phyloP scores from a whole-genome alignment of 1,284 basidiomycete genomes.

The Leccinum pseudoinsigne region DNA sequence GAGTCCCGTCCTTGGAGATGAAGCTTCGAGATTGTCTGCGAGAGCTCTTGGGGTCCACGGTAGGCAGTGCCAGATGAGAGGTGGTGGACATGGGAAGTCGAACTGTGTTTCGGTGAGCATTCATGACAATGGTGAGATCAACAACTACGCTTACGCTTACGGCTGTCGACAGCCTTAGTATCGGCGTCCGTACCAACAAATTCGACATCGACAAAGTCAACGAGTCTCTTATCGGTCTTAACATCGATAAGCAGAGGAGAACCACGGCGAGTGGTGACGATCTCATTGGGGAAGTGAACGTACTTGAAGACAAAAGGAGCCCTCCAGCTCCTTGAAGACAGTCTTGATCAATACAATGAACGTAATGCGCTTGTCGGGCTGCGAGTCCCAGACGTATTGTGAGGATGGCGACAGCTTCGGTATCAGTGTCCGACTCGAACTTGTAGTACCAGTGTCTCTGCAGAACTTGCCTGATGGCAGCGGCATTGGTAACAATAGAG shows the following conservation, averaged over 20 bases:
- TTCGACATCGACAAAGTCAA: slow-evolving; percentile 99
- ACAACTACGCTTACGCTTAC: slow-evolving; percentile 43
- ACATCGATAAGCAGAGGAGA: slow-evolving; percentile 98
- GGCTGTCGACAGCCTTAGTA: slow-evolving; percentile 50
- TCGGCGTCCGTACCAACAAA: slow-evolving; percentile 76
- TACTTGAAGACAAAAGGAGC: slow-evolving; percentile 99
- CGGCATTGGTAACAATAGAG: slow-evolving; percentile 96
- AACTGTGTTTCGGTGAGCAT: slow-evolving; percentile 37
- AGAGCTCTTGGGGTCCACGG: slow-evolving; percentile 78
- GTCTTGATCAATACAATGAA: slow-evolving; percentile 96
- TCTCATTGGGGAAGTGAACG: slow-evolving; percentile 92
- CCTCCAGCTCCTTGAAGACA: slow-evolving; percentile 97
- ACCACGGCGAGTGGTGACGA: slow-evolving; percentile 95
- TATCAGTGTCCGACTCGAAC: slow-evolving; percentile 97
- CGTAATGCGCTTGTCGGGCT: slow-evolving; percentile 84
- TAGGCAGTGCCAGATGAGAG: slow-evolving; percentile 77
- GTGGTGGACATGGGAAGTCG: slow-evolving; percentile 51
- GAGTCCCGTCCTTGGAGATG: slow-evolving; percentile 97
- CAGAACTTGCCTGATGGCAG: slow-evolving; percentile 89
- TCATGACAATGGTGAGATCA: neutral
- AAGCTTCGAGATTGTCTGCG: slow-evolving; percentile 97
- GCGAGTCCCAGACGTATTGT: slow-evolving; percentile 94
- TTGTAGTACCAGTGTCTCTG: slow-evolving; percentile 90
- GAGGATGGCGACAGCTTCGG: slow-evolving; percentile 95
- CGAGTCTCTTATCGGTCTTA: slow-evolving; percentile 99